Evolutionary conservation across 805 yeast genomes (phyloP).

Genomic region (Metschnikowia lachancei): DNA sequence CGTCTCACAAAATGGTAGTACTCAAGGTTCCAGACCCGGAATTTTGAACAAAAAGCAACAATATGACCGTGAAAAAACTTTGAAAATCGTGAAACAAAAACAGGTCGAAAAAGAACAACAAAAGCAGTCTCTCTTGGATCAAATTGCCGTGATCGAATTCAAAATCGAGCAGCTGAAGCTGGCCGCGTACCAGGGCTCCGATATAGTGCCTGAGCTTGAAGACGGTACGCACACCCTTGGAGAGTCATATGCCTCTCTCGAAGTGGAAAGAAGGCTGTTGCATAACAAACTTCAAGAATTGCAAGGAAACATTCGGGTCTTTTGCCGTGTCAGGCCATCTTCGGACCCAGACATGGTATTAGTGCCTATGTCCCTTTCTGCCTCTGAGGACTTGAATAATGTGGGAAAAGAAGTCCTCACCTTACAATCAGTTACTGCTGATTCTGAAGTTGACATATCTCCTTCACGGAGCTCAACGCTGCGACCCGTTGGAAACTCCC

Average conservation of each 20-base stretch:
- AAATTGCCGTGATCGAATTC: slow-evolving; percentile 1
- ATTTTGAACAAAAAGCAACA: not conserved
- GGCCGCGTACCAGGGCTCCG: slow-evolving; percentile 5
- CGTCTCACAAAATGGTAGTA: not conserved
- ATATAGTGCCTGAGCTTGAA: slow-evolving; percentile 7
- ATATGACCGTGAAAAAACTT: not conserved
- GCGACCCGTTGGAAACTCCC: not conserved
- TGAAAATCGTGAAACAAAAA: slow-evolving; percentile 2
- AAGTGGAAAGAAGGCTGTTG: slow-evolving; percentile 54
- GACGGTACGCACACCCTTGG: slow-evolving; percentile 17
- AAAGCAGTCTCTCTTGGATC: slow-evolving; percentile 8
- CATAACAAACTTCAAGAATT: slow-evolving; percentile 80
- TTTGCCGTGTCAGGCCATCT: slow-evolving; percentile 78
- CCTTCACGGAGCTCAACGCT: not conserved
- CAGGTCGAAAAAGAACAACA: slow-evolving; percentile 12
- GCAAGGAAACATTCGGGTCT: slow-evolving; percentile 89
- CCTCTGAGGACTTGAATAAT: slow-evolving; percentile 28
- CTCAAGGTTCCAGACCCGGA: not conserved
- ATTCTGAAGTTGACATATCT: not conserved
- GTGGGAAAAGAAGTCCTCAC: slow-evolving; percentile 37
- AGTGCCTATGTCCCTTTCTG: slow-evolving; percentile 2
- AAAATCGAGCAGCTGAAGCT: slow-evolving; percentile 13
- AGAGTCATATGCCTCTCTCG: slow-evolving; percentile 46
- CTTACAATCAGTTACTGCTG: slow-evolving; percentile 8
- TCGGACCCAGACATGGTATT: slow-evolving; percentile 6